phyloP scores from a whole-genome alignment of 108 stramenopile genomes.

The Pseudonitzschia pungens region DNA sequence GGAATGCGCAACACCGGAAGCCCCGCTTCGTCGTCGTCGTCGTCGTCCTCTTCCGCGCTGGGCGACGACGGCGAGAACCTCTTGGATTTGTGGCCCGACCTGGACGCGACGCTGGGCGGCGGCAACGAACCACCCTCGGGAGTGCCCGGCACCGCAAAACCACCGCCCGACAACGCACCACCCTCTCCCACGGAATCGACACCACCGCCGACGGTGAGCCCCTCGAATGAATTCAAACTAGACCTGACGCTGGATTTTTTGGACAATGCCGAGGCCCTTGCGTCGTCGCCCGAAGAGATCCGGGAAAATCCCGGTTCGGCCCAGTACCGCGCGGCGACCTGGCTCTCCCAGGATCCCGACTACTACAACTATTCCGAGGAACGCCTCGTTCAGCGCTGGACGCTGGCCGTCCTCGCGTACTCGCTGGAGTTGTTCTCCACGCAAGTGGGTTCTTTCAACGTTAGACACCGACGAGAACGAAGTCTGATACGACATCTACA shows the following conservation, averaged over 20 bases:
- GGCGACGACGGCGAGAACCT: neutral
- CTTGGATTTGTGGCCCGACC: constrained; percentile 13
- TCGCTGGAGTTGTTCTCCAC: neutral
- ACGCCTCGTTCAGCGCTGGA: constrained; percentile 35
- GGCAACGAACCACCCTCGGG: no score
- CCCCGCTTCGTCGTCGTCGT: neutral
- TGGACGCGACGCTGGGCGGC: neutral
- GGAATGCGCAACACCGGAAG: neutral
- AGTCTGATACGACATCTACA: no score
- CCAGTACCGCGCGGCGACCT: constrained; percentile 20
- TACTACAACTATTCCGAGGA: constrained; percentile 25
- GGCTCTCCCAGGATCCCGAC: constrained; percentile 27
- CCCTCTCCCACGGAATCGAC: no score
- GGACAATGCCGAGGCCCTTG: neutral
- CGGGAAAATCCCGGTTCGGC: neutral
- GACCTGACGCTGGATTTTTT: neutral
- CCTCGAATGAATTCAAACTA: no score
- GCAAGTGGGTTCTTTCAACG: no score
- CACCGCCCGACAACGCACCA: no score
- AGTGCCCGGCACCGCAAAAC: no score
- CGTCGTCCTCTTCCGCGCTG: neutral
- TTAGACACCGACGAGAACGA: no score
- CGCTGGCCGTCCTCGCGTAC: constrained; percentile 22
- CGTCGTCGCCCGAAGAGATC: neutral
- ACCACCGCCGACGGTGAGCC: neutral